Base-by-base conservation (phyloP, 202 grass and related monocot genomes). In the Setaria italica region DNA sequence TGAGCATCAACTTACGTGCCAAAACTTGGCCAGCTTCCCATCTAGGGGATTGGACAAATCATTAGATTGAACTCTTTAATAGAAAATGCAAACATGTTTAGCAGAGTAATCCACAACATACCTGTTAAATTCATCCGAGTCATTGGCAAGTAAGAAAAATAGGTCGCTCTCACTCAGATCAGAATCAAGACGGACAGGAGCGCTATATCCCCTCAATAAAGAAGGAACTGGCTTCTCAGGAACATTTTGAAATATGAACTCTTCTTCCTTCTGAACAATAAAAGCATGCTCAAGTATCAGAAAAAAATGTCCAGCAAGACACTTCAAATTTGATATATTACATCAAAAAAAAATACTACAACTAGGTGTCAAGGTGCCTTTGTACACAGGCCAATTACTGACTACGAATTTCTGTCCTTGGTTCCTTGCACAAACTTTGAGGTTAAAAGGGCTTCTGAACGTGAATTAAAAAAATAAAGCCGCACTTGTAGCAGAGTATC, bases 51-150 rank as follows among this genome's bases (percentile, higher is more conserved):
- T 70, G 53, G 14, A 87, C 82, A 50, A 78, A 81, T 74, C 13
- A 5, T 80, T 62, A 82, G 48, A 77, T 85, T 76, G 29, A 60
- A 75, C 19, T 60, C 51, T 74, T 4, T 43, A 83, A 48, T 60
- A 53, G 78, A 81, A 72, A 76, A 37, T 39, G 12, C 33, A 85
- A 6, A 50, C 19, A 43, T 54, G 7, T 75, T 83, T 55, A 86
- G 33, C 8, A 4, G 54, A 17, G 10, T 2, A 35, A 78, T 49
- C 42, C 59, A 39, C 67, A 74, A 9, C 65, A 76, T 84, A 99
- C 97, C 93, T 92, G 88, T 96, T 96, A 88, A 99, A 99, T 84
- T 99, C 97, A 80, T 99, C 93, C 17, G 94, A 96, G 86, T 99
- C 97, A 92, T 94, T 90, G 85, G 97, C 97, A 85, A 99, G 86